phyloP scores from a whole-genome alignment of 2,329 filamentous ascomycete species.

The Cladosporium sp. region DNA sequence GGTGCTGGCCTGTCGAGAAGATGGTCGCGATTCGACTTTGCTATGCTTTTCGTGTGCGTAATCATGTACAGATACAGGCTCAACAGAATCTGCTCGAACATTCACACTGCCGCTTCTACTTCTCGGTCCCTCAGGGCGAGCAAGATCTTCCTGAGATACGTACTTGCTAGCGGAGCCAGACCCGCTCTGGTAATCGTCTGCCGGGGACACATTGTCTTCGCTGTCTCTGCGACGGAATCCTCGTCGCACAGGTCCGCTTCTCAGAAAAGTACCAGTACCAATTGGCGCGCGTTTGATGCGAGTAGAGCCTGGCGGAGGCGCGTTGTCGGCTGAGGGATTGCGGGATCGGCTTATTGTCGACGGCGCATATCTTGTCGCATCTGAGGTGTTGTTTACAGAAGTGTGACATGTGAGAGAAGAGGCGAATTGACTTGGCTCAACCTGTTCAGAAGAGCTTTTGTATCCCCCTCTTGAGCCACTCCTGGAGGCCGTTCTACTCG shows the following conservation, averaged over 20 bases:
- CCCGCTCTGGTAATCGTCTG: slow-evolving; percentile 27
- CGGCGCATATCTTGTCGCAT: slow-evolving; percentile 35
- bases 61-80: slow-evolving; percentile 31
- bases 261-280: slow-evolving; percentile 68
- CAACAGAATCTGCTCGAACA: slow-evolving; percentile 26
- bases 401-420: slow-evolving; percentile 24
- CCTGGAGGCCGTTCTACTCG: slow-evolving; percentile 28
- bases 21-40: slow-evolving; percentile 19
- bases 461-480: slow-evolving; percentile 23
- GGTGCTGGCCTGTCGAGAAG: slow-evolving; percentile 22
- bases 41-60: slow-evolving; percentile 25
- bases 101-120: slow-evolving; percentile 28
- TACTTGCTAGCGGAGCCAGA: slow-evolving; percentile 24
- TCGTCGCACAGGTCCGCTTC: slow-evolving; percentile 65
- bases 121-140: slow-evolving; percentile 15
- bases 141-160: slow-evolving; percentile 5
- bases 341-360: slow-evolving; percentile 46
- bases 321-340: slow-evolving; percentile 52
- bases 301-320: slow-evolving; percentile 64
- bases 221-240: slow-evolving; percentile 56
- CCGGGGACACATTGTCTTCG: slow-evolving; percentile 39
- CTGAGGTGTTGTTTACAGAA: slow-evolving; percentile 45
- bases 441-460: slow-evolving; percentile 5
- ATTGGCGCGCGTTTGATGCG: slow-evolving; percentile 71
- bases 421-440: slow-evolving; percentile 3